phyloP scores from a whole-genome alignment of 345 rosid species.

The Salix caprea region DNA sequence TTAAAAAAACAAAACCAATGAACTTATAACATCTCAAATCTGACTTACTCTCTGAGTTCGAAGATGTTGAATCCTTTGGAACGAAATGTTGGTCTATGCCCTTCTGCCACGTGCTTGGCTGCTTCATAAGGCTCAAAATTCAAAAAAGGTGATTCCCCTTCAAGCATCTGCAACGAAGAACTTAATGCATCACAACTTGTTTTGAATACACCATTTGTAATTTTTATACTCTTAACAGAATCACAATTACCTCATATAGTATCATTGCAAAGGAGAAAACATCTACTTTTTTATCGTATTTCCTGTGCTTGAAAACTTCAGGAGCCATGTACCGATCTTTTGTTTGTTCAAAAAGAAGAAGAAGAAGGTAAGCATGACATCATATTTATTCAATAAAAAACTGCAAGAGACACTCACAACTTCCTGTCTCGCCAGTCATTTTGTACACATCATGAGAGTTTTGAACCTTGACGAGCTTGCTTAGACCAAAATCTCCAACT shows the following conservation, averaged over 20 bases:
- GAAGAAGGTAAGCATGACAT: constrained; percentile 14
- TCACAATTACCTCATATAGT: constrained; percentile 68
- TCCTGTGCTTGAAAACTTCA: constrained; percentile 94
- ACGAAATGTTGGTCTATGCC: constrained; percentile 76
- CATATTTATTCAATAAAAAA: constrained; percentile 1
- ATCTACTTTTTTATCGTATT: constrained; percentile 96
- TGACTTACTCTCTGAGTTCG: constrained; percentile 79
- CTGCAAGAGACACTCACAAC: constrained; percentile 59
- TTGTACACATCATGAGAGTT: constrained; percentile 95
- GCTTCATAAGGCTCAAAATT: constrained; percentile 91
- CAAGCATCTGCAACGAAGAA: constrained; percentile 70
- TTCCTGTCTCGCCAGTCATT: constrained; percentile 99
- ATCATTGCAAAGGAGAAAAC: constrained; percentile 99
- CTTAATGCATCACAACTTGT: constrained; percentile 11
- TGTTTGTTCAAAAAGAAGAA: constrained; percentile 14
- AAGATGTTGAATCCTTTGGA: constrained; percentile 59
- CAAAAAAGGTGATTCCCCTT: constrained; percentile 87
- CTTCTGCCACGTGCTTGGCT: constrained; percentile 87
- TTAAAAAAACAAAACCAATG: background rate
- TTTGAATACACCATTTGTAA: constrained; percentile 12
- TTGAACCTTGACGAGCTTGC: constrained; percentile 97
- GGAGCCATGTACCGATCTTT: constrained; percentile 99
- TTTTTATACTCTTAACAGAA: background rate
- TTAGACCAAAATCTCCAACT: constrained; percentile 97
- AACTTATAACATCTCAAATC: constrained; percentile 4